Base-by-base conservation (phyloP, 2,329 filamentous ascomycete species). In the Paecilomyces dactylethromorphus region DNA sequence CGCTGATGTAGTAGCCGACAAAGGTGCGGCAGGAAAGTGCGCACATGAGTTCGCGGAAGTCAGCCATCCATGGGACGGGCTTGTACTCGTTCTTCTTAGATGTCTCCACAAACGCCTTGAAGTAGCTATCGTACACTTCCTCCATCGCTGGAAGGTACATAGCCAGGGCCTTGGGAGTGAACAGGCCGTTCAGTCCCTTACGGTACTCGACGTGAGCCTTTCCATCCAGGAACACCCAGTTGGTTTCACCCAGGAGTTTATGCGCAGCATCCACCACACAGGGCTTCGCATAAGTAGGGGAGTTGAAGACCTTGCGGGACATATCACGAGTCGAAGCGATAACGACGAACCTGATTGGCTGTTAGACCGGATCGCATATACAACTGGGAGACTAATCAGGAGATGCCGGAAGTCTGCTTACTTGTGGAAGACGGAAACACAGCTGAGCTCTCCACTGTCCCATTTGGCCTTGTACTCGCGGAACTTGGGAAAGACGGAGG, bases 371-470 rank as follows among this genome's bases (percentile, higher is more conserved):
- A 18, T 45, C 39, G 39, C 15, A 45, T 45, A 39, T 39, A 21
- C 26, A 29, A 29, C 26, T 21, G 39, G 18, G 12, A 15, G 21
- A 15, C 35, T n/a, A 24, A 59, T 26, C 33, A 58, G 12, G 24
- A 29, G 45, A 56, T 45, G 15, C 54, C 39, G 26, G 39, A 24
- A 22, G 49, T 11, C 26, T 29, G 65, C 86, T 67, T 84, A 96
- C 91, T 97, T 99, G 86, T 99, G 94, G 81, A 99, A 99, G 69
- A 99, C 92, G 2, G 92, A 97, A 62, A 99, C 94, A 72, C 94
- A 99, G 82, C 92, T 97, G 67, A 99, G 82, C 54, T 90, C 88
- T 53, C 90, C 94, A 71, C 91, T 96, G 68, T 83, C 76, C 94
- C 94, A 99, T 82, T 97, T 97, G 61, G 83, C 87, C 74, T 92